Evolutionary conservation across 176 grass and related monocot species (phyloP).

Genomic region (Bromus sterilis): DNA sequence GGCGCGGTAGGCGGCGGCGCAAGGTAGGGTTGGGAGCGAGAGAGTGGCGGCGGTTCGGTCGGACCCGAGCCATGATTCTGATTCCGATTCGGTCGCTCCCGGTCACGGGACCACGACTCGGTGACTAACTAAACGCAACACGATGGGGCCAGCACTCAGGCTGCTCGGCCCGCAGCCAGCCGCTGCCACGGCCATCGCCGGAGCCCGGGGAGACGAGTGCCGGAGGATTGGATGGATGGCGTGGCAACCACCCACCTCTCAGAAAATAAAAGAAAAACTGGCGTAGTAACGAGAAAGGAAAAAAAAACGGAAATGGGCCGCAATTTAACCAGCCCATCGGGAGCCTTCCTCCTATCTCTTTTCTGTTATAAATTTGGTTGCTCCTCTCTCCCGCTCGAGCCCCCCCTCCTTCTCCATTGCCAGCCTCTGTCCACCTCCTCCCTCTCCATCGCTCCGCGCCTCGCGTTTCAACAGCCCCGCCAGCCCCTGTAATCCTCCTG

Average conservation of each 20-base stretch:
- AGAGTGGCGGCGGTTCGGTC: neutral
- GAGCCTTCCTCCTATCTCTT: too few relatives aligned
- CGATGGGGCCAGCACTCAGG: neutral
- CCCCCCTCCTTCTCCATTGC: neutral
- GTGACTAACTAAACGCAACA: neutral
- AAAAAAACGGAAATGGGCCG: neutral
- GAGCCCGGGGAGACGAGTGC: neutral
- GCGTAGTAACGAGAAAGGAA: neutral
- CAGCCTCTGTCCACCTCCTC: neutral
- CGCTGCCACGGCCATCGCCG: neutral
- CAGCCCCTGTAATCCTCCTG: too few relatives aligned
- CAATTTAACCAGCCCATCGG: too few relatives aligned
- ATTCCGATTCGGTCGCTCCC: neutral
- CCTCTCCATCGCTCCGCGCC: too few relatives aligned
- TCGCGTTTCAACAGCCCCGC: too few relatives aligned
- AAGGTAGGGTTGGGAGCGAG: neutral
- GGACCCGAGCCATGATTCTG: neutral
- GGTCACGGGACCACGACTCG: neutral
- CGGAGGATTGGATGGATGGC: too few relatives aligned
- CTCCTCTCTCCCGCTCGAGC: neutral
- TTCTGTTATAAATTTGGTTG: neutral
- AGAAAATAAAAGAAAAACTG: neutral
- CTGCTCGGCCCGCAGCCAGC: neutral
- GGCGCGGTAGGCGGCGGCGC: neutral
- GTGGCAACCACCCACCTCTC: too few relatives aligned